Conservation (phyloP, 169 alveolate species). For the Plasmodium reichenowi region DNA sequence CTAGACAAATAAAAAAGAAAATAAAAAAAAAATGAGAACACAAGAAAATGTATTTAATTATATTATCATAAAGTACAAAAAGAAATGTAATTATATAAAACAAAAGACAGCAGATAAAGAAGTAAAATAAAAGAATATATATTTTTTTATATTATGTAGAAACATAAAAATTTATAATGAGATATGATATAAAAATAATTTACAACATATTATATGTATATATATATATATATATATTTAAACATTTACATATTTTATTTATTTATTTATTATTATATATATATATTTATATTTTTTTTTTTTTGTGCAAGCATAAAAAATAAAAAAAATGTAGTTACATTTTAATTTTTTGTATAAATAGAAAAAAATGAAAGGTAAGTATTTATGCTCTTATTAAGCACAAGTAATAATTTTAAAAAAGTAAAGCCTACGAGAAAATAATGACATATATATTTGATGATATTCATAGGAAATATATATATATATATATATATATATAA, state of each 20-base stretch:
- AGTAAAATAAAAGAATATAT: too few relatives aligned
- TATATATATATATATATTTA: constrained; percentile 9
- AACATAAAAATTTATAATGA: too few relatives aligned
- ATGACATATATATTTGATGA: neutral
- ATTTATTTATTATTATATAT: neutral
- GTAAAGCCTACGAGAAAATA: neutral
- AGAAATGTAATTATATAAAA: too few relatives aligned
- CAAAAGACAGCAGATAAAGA: too few relatives aligned
- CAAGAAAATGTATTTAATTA: too few relatives aligned
- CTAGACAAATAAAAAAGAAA: too few relatives aligned
- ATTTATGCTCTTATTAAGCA: constrained; percentile 3
- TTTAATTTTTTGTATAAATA: neutral
- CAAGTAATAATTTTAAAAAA: constrained; percentile 20
- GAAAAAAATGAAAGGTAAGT: constrained; percentile 13
- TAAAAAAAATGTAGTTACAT: constrained; percentile 8
- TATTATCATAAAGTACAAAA: too few relatives aligned
- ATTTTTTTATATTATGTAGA: too few relatives aligned
- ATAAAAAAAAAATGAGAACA: too few relatives aligned
- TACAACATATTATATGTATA: neutral
- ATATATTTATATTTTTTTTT: neutral
- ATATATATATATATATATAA: neutral
- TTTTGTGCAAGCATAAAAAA: neutral
- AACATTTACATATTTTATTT: neutral
- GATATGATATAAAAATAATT: too few relatives aligned
- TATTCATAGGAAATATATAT: neutral